A percentile compares a stretch with the other conserved stretches of the same genome.
Conservation (phyloP, 192 early-diverging fungal genomes). For the Spizellomyces punctatus region DNA sequence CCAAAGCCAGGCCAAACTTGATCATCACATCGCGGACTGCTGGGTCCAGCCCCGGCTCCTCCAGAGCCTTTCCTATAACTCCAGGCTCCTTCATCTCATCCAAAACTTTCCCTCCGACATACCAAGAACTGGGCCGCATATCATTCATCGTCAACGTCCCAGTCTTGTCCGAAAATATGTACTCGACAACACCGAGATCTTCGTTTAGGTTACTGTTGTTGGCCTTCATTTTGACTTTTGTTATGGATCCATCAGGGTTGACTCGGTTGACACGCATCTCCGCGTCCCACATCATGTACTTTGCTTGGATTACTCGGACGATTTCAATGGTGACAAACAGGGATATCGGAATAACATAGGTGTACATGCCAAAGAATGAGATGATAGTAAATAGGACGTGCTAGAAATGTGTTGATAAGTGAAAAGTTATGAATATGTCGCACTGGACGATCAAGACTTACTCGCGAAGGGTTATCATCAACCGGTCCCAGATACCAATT, state of each 20-base stretch:
- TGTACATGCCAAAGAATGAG: constrained; percentile 60
- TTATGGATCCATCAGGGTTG: constrained; percentile 24
- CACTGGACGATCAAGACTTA: constrained; percentile 16
- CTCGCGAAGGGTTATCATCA: constrained; percentile 14
- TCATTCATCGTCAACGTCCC: constrained; percentile 62
- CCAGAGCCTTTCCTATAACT: constrained; percentile 49
- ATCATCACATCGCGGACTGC: constrained; percentile 23
- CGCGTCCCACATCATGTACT: constrained; percentile 65
- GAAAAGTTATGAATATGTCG: constrained; percentile 4
- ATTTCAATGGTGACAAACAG: constrained; percentile 75
- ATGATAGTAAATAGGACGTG: constrained; percentile 40
- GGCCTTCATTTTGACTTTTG: constrained; percentile 37
- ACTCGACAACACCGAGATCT: constrained; percentile 84
- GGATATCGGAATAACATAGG: constrained; percentile 75
- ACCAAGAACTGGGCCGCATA: constrained; percentile 55
- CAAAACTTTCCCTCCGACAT: constrained; percentile 67
- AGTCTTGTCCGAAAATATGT: constrained; percentile 78
- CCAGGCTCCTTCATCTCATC: constrained; percentile 59
- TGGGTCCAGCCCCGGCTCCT: constrained; percentile 23
- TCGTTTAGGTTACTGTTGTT: constrained; percentile 69
- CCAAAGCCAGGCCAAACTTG: constrained; percentile 72
- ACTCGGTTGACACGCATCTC: constrained; percentile 47
- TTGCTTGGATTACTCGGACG: constrained; percentile 65
- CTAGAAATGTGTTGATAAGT: constrained; percentile 11
- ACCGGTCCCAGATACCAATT: constrained; percentile 48